Conservation (phyloP, 345 rosid species). For the Punica granatum region DNA sequence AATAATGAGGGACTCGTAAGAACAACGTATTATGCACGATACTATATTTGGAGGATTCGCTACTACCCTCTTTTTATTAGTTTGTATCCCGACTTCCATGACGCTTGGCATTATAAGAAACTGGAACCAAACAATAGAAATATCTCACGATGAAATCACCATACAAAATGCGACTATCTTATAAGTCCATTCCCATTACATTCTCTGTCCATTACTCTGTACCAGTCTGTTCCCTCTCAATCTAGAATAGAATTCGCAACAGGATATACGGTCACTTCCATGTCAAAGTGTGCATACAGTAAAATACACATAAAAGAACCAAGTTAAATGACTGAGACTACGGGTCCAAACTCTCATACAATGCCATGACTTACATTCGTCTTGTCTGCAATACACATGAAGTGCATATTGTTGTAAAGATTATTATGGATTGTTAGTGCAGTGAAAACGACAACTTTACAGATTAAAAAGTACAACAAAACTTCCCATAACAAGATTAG, state of each 20-base stretch:
- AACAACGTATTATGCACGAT: not conserved
- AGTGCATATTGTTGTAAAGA: not conserved
- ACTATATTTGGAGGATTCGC: not conserved
- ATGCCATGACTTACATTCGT: not conserved
- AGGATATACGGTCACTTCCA: too few species aligned
- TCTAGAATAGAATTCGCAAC: not conserved
- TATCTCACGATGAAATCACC: not conserved
- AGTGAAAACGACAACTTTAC: not conserved
- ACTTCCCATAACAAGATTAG: not conserved
- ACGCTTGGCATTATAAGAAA: too few species aligned
- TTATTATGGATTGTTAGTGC: not conserved
- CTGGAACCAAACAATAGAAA: too few species aligned
- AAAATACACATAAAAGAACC: not conserved
- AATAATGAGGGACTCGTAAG: not conserved
- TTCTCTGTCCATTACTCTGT: not conserved
- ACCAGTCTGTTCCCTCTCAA: not conserved
- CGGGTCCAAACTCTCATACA: not conserved
- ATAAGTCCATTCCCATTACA: not conserved
- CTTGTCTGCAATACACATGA: not conserved
- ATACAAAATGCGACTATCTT: not conserved
- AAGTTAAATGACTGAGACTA: not conserved
- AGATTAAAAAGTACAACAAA: slow-evolving; percentile 1
- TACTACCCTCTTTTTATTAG: not conserved
- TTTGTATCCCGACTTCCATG: not conserved
- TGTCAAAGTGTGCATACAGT: not conserved